A percentile compares a stretch with the other conserved stretches of the same genome.
Evolutionary conservation across 164 flowering plant species (phyloP).

Genomic region (Vitis amurensis): DNA sequence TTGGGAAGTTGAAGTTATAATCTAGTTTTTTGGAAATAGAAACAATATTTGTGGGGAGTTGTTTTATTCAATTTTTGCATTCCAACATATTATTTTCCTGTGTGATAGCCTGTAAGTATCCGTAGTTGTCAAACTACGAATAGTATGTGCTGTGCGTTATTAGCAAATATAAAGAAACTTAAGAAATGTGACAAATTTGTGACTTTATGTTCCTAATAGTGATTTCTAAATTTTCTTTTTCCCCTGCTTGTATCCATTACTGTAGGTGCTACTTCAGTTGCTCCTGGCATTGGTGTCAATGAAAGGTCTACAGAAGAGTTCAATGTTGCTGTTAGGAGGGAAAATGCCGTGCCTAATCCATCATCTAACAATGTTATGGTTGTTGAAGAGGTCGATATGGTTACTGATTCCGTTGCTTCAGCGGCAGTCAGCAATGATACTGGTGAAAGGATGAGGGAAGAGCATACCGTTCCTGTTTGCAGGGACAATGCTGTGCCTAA

Average conservation of each 20-base stretch:
- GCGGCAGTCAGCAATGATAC: slow-evolving; percentile 4
- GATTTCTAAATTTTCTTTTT: neutral
- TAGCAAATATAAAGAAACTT: neutral
- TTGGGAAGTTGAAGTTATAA: no score
- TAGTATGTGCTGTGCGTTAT: no score
- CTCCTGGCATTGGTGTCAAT: slow-evolving; percentile 16
- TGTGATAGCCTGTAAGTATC: neutral
- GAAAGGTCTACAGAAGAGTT: slow-evolving; percentile 29
- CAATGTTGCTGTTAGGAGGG: slow-evolving; percentile 7
- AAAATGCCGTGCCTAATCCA: slow-evolving; percentile 9
- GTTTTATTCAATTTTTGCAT: no score
- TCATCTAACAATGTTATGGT: slow-evolving; percentile 1
- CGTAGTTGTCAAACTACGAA: neutral
- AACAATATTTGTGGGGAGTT: no score
- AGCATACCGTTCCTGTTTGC: slow-evolving; percentile 11
- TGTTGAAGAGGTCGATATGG: slow-evolving; percentile 10
- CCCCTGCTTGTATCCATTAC: neutral
- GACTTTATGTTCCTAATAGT: neutral
- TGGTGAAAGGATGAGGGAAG: slow-evolving; percentile 16
- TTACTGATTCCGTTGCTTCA: slow-evolving; percentile 1
- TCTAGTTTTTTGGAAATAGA: no score
- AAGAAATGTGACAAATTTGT: no score
- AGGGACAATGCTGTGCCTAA: slow-evolving; percentile 5
- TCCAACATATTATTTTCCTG: no score
- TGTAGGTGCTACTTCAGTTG: slow-evolving; percentile 29